These are phyloP conservation scores for Dactylellina haptotyla DNA, from an alignment of 2,329 filamentous ascomycete species.

Conservation along the genomic window DNA sequence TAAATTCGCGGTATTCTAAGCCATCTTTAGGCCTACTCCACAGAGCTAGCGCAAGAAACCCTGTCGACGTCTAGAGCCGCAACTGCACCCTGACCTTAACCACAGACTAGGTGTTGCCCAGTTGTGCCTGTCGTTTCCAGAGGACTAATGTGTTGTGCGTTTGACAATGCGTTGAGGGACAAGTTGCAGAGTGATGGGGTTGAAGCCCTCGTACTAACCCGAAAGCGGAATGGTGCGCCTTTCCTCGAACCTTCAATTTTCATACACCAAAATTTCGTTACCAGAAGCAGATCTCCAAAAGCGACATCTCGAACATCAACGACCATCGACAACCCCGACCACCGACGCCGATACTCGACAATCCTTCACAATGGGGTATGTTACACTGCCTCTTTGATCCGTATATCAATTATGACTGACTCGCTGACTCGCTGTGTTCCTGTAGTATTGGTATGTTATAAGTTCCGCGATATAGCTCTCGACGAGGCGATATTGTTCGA, in stretches of 20 bases:
- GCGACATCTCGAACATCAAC: conserved; percentile 53
- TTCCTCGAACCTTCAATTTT: conserved; percentile 28
- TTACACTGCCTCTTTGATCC: conserved; percentile 2
- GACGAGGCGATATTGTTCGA: conserved; percentile 25
- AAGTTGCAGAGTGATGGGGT: conserved; percentile 33
- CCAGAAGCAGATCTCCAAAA: conserved; percentile 42
- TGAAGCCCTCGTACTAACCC: conserved; percentile 51
- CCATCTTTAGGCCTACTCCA: too few species aligned
- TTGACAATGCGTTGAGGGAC: conserved; percentile 29
- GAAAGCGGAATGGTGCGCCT: conserved; percentile 20
- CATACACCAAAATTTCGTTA: conserved; percentile 53
- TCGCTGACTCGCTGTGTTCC: conserved; percentile 16
- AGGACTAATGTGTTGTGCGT: conserved; percentile 25
- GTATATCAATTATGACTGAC: conserved; percentile 1
- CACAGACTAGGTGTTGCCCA: too few species aligned
- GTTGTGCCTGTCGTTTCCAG: neutral
- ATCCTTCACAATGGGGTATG: conserved; percentile 54
- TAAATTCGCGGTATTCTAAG: too few species aligned
- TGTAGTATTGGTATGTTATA: conserved; percentile 52
- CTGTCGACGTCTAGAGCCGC: too few species aligned
- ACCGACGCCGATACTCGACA: conserved; percentile 27
- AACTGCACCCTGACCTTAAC: too few species aligned
- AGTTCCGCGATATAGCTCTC: conserved; percentile 7
- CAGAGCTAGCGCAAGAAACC: too few species aligned
- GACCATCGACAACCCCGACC: conserved; percentile 33